Conservation (phyloP, 2,329 filamentous ascomycete genomes). For the Penicillium capsulatum region DNA sequence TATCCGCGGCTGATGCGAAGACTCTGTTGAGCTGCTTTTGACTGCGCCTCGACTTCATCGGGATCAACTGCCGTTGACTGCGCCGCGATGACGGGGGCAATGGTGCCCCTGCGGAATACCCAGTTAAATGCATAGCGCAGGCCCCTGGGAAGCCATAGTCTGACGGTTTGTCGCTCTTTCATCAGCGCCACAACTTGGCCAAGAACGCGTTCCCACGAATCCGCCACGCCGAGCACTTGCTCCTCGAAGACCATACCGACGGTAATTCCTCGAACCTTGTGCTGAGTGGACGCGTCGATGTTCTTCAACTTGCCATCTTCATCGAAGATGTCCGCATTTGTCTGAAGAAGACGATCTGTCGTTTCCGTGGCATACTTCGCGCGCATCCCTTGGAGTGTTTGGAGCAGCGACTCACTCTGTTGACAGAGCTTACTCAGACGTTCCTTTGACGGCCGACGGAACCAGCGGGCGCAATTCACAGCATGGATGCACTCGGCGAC, state of each 20-base stretch:
- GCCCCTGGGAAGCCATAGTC: conserved; percentile 45
- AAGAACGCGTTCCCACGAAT: conserved; percentile 36
- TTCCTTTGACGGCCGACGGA: conserved; percentile 22
- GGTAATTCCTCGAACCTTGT: conserved; percentile 40
- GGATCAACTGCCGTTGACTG: conserved; percentile 23
- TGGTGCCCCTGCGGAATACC: conserved; percentile 29
- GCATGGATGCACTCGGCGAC: conserved; percentile 27
- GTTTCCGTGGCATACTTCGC: conserved; percentile 30
- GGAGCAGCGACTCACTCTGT: conserved; percentile 18
- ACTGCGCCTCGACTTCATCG: conserved; percentile 28
- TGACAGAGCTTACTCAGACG: conserved; percentile 20
- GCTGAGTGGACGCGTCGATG: conserved; percentile 19
- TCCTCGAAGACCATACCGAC: conserved; percentile 49
- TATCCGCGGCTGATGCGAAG: conserved; percentile 38
- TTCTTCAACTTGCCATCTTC: conserved; percentile 37
- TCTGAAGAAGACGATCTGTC: conserved; percentile 41
- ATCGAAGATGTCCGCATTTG: conserved; percentile 43
- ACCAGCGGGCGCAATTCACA: conserved; percentile 30
- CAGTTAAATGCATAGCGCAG: conserved; percentile 41
- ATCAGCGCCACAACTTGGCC: conserved; percentile 38
- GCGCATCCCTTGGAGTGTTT: conserved; percentile 26
- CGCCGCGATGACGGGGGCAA: conserved; percentile 22
- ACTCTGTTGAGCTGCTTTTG: conserved; percentile 35
- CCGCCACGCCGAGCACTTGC: conserved; percentile 31
- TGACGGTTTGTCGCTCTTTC: conserved; percentile 31